phyloP scores from a whole-genome alignment of 805 yeast species.

The Ogataea saltuana region DNA sequence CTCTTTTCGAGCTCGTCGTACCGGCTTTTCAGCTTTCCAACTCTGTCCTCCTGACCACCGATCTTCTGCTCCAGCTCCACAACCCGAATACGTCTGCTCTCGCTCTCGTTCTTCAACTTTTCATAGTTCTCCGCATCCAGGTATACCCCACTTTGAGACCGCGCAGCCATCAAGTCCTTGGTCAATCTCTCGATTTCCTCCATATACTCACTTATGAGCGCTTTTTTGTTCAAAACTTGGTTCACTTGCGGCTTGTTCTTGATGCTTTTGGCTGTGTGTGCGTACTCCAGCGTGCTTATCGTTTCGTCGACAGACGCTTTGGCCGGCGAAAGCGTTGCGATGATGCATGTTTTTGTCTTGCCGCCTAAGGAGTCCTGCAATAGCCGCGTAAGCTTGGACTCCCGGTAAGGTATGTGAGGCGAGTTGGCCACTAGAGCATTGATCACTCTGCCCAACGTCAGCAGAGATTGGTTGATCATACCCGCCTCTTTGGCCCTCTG shows the following conservation, averaged over 20 bases:
- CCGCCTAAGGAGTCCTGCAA: slow-evolving; percentile 89
- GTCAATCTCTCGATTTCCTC: slow-evolving; percentile 56
- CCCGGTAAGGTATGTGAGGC: slow-evolving; percentile 80
- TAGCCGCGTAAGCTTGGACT: slow-evolving; percentile 75
- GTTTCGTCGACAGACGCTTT: slow-evolving; percentile 77
- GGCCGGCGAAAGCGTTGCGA: slow-evolving; percentile 88
- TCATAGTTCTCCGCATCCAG: slow-evolving; percentile 54
- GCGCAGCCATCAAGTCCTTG: slow-evolving; percentile 61
- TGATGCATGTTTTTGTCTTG: slow-evolving; percentile 78
- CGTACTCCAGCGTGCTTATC: slow-evolving; percentile 81
- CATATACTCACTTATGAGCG: slow-evolving; percentile 53
- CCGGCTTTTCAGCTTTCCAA: slow-evolving; percentile 41
- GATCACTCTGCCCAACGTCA: slow-evolving; percentile 84
- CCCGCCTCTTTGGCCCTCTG: slow-evolving; percentile 90
- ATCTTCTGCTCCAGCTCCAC: slow-evolving; percentile 52
- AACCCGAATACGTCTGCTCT: slow-evolving; percentile 49
- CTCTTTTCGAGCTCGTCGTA: slow-evolving; percentile 33
- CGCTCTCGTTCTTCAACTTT: slow-evolving; percentile 42
- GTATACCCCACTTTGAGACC: slow-evolving; percentile 67
- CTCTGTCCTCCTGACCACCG: slow-evolving; percentile 49
- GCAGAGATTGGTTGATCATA: slow-evolving; percentile 77
- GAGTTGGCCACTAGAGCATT: slow-evolving; percentile 62
- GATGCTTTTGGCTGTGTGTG: slow-evolving; percentile 81
- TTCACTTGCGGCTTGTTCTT: slow-evolving; percentile 70
- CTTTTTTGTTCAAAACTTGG: slow-evolving; percentile 58